A percentile compares a stretch with the other conserved stretches of the same genome.
Evolutionary conservation across 2,329 filamentous ascomycete genomes (phyloP).

Genomic region (Xylaria sp.): DNA sequence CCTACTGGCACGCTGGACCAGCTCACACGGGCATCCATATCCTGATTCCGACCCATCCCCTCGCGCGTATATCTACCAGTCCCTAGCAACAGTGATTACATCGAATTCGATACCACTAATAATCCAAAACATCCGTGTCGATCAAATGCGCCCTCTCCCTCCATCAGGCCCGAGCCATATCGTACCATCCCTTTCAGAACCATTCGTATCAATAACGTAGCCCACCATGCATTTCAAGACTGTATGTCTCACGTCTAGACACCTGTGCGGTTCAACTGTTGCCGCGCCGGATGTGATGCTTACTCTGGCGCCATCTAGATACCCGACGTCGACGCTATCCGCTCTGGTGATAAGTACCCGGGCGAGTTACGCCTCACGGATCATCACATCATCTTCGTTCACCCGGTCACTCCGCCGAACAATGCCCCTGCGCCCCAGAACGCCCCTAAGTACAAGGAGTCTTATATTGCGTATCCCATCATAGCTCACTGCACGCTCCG

Average conservation of each 20-base stretch:
- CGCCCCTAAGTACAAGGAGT: slow-evolving; percentile 49
- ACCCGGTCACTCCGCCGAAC: slow-evolving; percentile 24
- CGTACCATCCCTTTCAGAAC: background rate
- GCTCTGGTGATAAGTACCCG: slow-evolving; percentile 51
- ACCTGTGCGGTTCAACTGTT: background rate
- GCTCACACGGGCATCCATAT: background rate
- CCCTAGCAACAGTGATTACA: slow-evolving; percentile 2
- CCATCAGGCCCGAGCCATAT: slow-evolving; percentile 8
- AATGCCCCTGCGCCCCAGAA: slow-evolving; percentile 20
- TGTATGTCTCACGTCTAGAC: slow-evolving; percentile 20
- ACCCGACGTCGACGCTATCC: slow-evolving; percentile 57
- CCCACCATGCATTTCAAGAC: slow-evolving; percentile 30
- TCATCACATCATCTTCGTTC: slow-evolving; percentile 49
- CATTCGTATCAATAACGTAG: background rate
- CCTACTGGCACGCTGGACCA: background rate
- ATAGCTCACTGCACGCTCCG: slow-evolving; percentile 75
- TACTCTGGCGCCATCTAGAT: slow-evolving; percentile 37
- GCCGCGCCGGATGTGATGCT: slow-evolving; percentile 6
- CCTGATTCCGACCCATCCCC: background rate
- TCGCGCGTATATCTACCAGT: background rate
- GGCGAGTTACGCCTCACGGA: slow-evolving; percentile 58
- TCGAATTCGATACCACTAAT: slow-evolving; percentile 1
- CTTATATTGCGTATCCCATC: slow-evolving; percentile 94
- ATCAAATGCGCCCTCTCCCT: slow-evolving; percentile 24
- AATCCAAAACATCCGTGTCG: slow-evolving; percentile 2